Base-by-base conservation (phyloP, 225 moss, liverwort and hornwort species). In the Rhytidiadelphus loreus region DNA sequence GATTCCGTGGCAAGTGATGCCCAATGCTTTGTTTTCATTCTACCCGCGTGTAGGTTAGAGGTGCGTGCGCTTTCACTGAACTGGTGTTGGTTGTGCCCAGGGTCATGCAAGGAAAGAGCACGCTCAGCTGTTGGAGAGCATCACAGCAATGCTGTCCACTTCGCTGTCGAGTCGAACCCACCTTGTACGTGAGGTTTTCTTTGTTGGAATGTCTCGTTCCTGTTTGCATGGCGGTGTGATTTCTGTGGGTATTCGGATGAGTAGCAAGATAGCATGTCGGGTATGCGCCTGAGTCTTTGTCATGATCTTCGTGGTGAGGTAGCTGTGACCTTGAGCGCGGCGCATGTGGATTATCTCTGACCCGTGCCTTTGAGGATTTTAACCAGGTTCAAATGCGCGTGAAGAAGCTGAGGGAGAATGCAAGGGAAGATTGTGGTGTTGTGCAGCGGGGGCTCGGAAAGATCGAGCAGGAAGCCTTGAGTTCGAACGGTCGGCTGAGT, bases 61-160 rank as follows among this genome's bases (percentile, higher is more conserved):
- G 13, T 62, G 33, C 32, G 7, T 84, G 57, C 41, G 57, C 35
- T n/a, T 86, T 59, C 10, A 66, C 88, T 94, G 37, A 92, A 68
- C 59, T 69, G 83, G 26, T 72, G 24, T 60, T n/a, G 46, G 46
- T 37, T 68, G 69, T 81, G 73, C 37, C 60, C 92, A 98, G 98
- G 93, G 95, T 62, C 95, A 96, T 90, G 94, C 98, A 33, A 93
- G 79, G 86, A 90, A 92, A 69, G 98, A 98, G 77, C 92, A 96
- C 81, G 91, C 86, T 84, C 75, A 92, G 81, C 90, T 98, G 25
- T 78, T 97, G 92, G 93, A 95, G 87, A 91, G 90, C 68, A 93
- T 98, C 73, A 91, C 96, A 60, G 89, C 90, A 62, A 93, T 98
- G 95, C 90, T 98, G 88, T 89, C 94, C 35, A 86, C 87, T 63